Conservation (phyloP, 345 rosid genomes). For the Mangifera indica region DNA sequence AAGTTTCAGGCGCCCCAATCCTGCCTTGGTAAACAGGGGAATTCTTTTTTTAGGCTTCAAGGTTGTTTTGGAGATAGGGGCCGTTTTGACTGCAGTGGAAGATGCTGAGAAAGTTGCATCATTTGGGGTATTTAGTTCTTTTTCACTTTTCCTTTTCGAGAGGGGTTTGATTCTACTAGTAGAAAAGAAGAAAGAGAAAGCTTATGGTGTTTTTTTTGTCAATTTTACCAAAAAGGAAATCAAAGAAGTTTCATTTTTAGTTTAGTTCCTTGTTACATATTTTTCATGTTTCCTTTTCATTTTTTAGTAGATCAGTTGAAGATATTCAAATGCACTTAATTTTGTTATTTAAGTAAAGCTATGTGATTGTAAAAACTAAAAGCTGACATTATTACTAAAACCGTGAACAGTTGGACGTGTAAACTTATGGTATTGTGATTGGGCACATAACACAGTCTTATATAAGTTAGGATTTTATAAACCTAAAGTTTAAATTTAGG, state of each 20-base stretch:
- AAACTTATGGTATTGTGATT: too few relatives aligned
- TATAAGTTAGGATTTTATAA: too few relatives aligned
- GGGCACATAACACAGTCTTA: too few relatives aligned
- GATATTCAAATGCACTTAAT: conserved; percentile 14
- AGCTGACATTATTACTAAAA: too few relatives aligned
- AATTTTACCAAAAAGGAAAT: conserved; percentile 42
- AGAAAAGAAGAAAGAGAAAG: too few relatives aligned
- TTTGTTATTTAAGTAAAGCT: not conserved
- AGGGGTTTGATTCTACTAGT: too few relatives aligned
- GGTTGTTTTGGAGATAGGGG: conserved; percentile 29
- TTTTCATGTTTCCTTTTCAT: not conserved
- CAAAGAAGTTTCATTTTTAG: conserved; percentile 31
- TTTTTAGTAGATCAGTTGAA: conserved; percentile 1
- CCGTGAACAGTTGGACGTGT: too few relatives aligned
- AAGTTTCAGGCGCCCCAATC: conserved; percentile 38
- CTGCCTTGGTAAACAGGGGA: conserved; percentile 30
- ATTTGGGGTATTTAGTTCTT: not conserved
- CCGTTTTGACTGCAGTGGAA: conserved; percentile 38
- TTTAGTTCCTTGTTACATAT: conserved; percentile 7
- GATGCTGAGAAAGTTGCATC: conserved; percentile 33
- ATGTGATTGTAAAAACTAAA: too few relatives aligned
- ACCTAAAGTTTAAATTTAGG: too few relatives aligned
- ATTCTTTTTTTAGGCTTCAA: conserved; percentile 24
- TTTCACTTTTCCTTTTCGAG: too few relatives aligned
- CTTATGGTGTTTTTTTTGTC: conserved; percentile 41